Base-by-base conservation (phyloP, 1,139 yeast species). In the Nadsonia starkeyi-henricii region DNA sequence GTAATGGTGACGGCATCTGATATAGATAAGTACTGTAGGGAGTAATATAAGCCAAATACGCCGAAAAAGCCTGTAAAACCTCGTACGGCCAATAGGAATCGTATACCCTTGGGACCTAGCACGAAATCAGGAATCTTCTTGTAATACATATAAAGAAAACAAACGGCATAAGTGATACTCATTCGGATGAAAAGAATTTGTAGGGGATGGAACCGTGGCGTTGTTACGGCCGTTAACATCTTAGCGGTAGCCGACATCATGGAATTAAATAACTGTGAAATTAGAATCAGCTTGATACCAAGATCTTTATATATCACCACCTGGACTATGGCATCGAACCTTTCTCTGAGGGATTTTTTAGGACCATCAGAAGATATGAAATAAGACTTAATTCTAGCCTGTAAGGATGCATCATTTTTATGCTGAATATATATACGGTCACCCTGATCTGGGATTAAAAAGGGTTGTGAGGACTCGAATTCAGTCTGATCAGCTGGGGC, bases 1-100 rank as follows among this genome's bases (percentile, higher is more conserved):
- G 93, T 79, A 50, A 88, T 79, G 17, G 85, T 82, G 1, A 85
- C 81, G 0, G 94, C 86, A 54, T 79, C 85, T 46, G 86, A 78
- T n/a, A 85, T 72, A 50, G 85, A 77, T 45, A 88, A 70, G 61
- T 83, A 85, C 64, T 79, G 74, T 53, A 88, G 68, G 1, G 95
- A 78, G 61, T 72, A 85, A 62, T 85, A 86, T 59, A 81, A 65
- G 2, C 86, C 81, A 61, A 81, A 81, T 2, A 83, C 88, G 1
- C 95, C 95, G 53, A 81, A 62, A 56, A 85, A 86, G 2, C 96
- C 96, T 20, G 78, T 72, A 1, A 71, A 51, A 0, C 95, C 95
- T 52, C 96, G 70, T n/a, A 76, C 51, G 0, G 78, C 60, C 46
- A 85, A 66, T 56, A 78, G 69, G 48, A 64, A 60, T 18, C 95